Evolutionary conservation across 75 land plant species (phyloP), one percentile per base, ranked within the genome.

Genomic region (Pseudotsuga menziesii): DNA sequence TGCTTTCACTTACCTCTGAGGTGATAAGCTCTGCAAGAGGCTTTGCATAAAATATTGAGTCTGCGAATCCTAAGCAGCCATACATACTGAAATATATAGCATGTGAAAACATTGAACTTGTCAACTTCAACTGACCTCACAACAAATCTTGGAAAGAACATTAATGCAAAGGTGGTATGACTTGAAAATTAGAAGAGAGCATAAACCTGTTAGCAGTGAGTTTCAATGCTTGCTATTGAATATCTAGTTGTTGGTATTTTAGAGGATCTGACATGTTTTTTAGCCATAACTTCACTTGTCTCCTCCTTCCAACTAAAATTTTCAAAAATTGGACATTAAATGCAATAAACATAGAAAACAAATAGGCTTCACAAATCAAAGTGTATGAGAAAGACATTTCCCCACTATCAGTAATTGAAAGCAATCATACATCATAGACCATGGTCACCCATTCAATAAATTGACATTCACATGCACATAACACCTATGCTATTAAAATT

Each of bases 11-110:
- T 83, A 94, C 99, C 84, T 94, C 97, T 61, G 84, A 84, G 62
- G 99, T 96, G 64, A 96, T 88, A 35, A 96, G 89, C 82, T 96
- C 99, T 58, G 97, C 99, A 75, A 96, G 91, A 75, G 97, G 94
- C 87, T 94, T 96, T 77, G 99, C 99, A 88, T 94, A 96, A 81
- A 96, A 96, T 77, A 97, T 87, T 72, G 99, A 93, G 76, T 94
- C 92, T 36, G 91, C 80, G 82, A 96, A 96, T 29, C 99, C 99
- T 70, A 96, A 83, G 70, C 99, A 96, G 54, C 99, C 99, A 88
- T 96, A 96, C 85, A 96, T 96, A 72, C 99, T 96, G 94, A 76
- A 76, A 22, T 54, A 56, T 13, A 72, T 27, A 35, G 32, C 29
- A n/a, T 41, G 29, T 52, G 9, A 71, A 57, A 25, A 19, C 5